Evolutionary conservation across 495 filamentous ascomycete species (phyloP), one percentile per base, ranked within the genome.

Genomic region (Schizothecium vesticola): DNA sequence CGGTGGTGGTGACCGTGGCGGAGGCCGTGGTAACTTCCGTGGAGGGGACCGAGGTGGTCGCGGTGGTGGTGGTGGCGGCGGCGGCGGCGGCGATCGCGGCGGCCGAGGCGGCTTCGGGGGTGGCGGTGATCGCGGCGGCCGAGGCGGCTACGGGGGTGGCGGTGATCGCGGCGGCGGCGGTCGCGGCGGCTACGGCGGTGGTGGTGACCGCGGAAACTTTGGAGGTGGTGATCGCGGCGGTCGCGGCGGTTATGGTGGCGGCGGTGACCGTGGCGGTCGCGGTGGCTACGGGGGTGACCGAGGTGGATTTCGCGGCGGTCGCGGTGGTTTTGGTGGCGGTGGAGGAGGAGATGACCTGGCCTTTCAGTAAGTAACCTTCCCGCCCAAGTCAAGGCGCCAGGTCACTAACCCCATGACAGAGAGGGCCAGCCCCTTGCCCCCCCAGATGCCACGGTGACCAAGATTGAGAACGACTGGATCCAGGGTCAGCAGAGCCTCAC

Each of bases 391-490:
- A 8, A 51, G 6, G 16, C 19, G 19, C 43, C 19, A n/a, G 6
- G 5, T 51, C 43, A 33, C 67, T 72, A 19, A 74, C 56, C 56
- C 7, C 21, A 11, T 26, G 9, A 11, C 23, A 56, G 63, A 60
- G 12, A 59, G 58, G 23, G 22, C 19, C 21, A 25, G 28, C 25
- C 63, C 4, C 65, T 72, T 67, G 74, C 75, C 11, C 51, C 31
- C 1, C 77, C 81, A 1, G 78, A 82, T 16, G 23, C 65, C 0
- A 9, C 59, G 0, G 69, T 84, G n/a, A 77, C 73, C 0, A 56
- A 69, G 16, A 71, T 83, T 1, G 81, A 83, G 59, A 66, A 82
- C 60, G 64, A 65, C 21, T 72, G 78, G 63, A 66, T 82, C 56
- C 59, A 69, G 21, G 61, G 71, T 8, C 59, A 68, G 55, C 62